These are phyloP conservation scores for Gigaspora rosea DNA, from an alignment of 192 early-diverging fungal genomes.

Conservation along the genomic window DNA sequence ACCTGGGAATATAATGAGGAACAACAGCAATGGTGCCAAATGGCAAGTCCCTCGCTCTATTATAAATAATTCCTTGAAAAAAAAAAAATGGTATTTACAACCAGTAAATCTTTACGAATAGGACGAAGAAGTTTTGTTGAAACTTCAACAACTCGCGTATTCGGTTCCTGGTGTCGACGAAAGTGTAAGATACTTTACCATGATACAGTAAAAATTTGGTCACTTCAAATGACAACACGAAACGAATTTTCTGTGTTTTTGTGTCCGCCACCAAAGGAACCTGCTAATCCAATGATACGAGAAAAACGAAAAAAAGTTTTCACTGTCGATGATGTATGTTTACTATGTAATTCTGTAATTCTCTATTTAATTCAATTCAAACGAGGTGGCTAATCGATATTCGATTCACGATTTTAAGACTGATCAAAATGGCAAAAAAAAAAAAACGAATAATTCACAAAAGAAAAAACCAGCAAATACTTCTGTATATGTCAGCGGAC, in stretches of 20 bases:
- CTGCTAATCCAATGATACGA: conserved; percentile 37
- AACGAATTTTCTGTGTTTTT: conserved; percentile 11
- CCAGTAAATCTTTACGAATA: conserved; percentile 8
- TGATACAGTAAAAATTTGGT: neutral
- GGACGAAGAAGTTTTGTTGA: conserved; percentile 63
- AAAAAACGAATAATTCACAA: conserved; percentile 55
- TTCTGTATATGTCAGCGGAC: conserved; percentile 82
- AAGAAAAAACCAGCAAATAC: conserved; percentile 64
- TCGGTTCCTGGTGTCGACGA: conserved; percentile 62
- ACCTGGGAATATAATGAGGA: conserved; percentile 82
- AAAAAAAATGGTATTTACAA: neutral
- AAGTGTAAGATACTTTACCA: conserved; percentile 35
- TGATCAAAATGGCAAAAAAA: conserved; percentile 49
- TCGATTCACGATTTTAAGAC: neutral
- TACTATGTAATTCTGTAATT: conserved; percentile 8
- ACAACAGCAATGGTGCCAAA: conserved; percentile 89
- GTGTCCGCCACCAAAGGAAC: conserved; percentile 33
- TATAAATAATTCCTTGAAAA: neutral
- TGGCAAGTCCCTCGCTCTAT: conserved; percentile 50
- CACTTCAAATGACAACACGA: neutral
- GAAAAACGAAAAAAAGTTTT: conserved; percentile 55
- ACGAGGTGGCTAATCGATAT: neutral
- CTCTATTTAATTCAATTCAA: neutral
- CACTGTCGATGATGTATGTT: conserved; percentile 47
- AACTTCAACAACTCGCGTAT: conserved; percentile 70